Base-by-base conservation (phyloP, 129 eudicot species). In the Flaveria trinervia region DNA sequence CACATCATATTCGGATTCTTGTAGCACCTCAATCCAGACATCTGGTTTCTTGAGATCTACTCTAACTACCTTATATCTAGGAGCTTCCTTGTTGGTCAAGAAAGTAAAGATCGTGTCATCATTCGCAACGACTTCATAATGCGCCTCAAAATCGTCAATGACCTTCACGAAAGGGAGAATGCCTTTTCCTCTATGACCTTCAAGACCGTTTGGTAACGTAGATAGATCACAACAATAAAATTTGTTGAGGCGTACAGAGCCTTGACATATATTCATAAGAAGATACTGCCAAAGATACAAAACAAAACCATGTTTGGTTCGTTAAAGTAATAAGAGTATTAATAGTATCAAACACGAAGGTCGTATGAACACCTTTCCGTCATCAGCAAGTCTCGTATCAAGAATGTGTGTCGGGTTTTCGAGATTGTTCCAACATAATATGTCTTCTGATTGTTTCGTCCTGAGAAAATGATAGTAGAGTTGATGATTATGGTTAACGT, bases 361-460 rank as follows among this genome's bases (percentile, higher is more conserved):
- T 16, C 50, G 61, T 74, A 56, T 18, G 50, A 14, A 7, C 73
- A 94, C 99, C 97, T 89, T 87, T 20, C 99, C 94, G 54, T 94
- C 99, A 28, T 91, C 96, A 2, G 99, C 85, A n/a, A 94, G 87
- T 15, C 77, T 71, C 1, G 90, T 85, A 15, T 80, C 75, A 39
- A 79, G 88, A 54, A 83, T 82, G 73, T 89, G 81, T 28, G 82
- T 89, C 14, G 94, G 94, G 73, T 89, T 85, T 5, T 91, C 89
- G 14, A 79, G 88, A 82, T 89, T 85, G 51, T 78, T 85, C 96
- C 97, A 91, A 78, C 99, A 94, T 73, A 94, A 82, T 54, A 91
- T 86, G 72, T 94, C 99, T 75, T 94, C 89, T 3, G 97, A 89
- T 52, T 94, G 99, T 77, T 91, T 84, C 0, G 96, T 84, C 39